These are phyloP conservation scores for Chalara sp. DNA, from an alignment of 2,329 filamentous ascomycete species.

Conservation along the genomic window DNA sequence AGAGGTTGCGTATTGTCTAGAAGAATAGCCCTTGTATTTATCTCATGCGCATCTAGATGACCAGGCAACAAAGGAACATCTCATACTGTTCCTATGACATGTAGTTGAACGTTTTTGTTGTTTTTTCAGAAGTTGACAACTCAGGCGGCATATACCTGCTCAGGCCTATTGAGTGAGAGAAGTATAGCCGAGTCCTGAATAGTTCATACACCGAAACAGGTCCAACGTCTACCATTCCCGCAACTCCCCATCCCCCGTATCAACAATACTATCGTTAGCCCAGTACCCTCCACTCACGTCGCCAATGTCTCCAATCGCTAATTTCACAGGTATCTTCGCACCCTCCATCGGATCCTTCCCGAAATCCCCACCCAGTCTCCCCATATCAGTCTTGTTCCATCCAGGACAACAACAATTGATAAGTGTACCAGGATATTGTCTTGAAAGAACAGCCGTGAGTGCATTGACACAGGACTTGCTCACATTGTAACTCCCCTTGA, in stretches of 20 bases:
- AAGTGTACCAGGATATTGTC: conserved; percentile 1
- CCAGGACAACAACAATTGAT: conserved; percentile 7
- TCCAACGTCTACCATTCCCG: conserved; percentile 1
- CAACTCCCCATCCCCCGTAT: conserved; percentile 6
- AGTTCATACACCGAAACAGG: too few relatives aligned
- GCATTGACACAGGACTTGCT: conserved; percentile 6
- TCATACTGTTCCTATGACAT: too few relatives aligned
- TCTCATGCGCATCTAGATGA: too few relatives aligned
- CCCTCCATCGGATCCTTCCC: conserved; percentile 1
- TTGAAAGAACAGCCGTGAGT: conserved; percentile 2
- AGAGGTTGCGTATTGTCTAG: too few relatives aligned
- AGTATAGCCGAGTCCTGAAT: too few relatives aligned
- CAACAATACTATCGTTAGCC: conserved; percentile 3
- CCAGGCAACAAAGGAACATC: too few relatives aligned
- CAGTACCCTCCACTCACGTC: conserved; percentile 4
- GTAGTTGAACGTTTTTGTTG: too few relatives aligned
- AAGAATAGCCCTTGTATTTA: too few relatives aligned
- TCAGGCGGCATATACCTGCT: too few relatives aligned
- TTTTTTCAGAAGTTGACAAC: too few relatives aligned
- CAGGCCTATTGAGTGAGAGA: too few relatives aligned
- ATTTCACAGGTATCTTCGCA: conserved; percentile 4
- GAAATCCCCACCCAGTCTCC: conserved; percentile 1
- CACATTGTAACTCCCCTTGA: neutral
- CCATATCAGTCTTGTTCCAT: conserved; percentile 3
- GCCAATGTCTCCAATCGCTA: conserved; percentile 3